Base-by-base conservation (phyloP, 441 rosid genomes). In the Capsella rubella region DNA sequence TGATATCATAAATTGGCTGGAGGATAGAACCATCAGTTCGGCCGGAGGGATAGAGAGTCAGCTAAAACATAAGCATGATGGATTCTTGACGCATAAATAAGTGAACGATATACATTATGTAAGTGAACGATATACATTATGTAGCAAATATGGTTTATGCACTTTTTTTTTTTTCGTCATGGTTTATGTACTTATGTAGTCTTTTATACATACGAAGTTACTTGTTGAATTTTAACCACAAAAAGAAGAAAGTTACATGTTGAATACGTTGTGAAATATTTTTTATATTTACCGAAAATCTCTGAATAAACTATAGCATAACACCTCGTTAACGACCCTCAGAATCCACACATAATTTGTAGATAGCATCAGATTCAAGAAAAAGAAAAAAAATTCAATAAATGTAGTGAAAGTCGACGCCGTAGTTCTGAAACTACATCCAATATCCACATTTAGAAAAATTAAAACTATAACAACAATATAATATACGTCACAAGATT, bases 1-100 rank as follows among this genome's bases (percentile, higher is more conserved):
- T 3, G 98, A 90, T 79, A 91, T 90, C 8, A 81, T 86, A 35
- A 76, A 21, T 0, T 95, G 99, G 99, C 69, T 89, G 59, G 84
- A 84, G 0, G 71, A 78, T 51, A 84, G 91, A 62, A 54, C 59
- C 35, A 37, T 51, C 1, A 47, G 15, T 12, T 25, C 65, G 1
- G 39, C 18, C 1, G 46, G 42, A 28, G 35, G 43, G 32, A 29
- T 65, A 18, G 79, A 79, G 61, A 74, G 37, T 21, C 76, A 74
- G 61, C 39, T 50, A 8, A 79, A 74, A 66, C 69, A 69, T 8
- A 65, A 2, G 39, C 32, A 79, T 52, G 82, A 74, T 62, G 69
- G 59, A 43, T 4, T 37, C 11, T 42, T 45, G 64, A 66, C 72
- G 35, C 68, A 51, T 6, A 28, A 27, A 35, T 71, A 57, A 77